Percentiles rank a stretch among this genome's conserved stretches.
phyloP scores from a whole-genome alignment of 495 filamentous ascomycete species.

The Parmelia sp. region DNA sequence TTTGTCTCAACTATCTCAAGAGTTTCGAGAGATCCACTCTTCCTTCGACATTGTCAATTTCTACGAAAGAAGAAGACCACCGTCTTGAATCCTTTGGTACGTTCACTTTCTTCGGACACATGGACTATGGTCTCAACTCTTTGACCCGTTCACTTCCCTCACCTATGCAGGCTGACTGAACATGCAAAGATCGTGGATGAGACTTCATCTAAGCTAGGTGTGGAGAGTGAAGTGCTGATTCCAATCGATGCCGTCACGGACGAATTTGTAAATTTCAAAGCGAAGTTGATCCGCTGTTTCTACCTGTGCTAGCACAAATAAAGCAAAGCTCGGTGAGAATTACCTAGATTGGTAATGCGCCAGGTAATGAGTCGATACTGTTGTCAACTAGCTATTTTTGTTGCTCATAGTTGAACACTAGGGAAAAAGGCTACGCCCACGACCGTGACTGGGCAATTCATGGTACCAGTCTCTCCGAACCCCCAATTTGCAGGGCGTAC shows the following conservation, averaged over 20 bases:
- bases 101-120: too few relatives aligned
- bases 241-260: slow-evolving; percentile 10
- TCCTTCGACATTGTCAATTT: slow-evolving; percentile 9
- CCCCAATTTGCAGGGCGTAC: not conserved
- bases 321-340: not conserved
- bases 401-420: not conserved
- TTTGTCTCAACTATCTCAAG: not conserved
- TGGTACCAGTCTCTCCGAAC: slow-evolving; percentile 5
- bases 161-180: not conserved
- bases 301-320: slow-evolving; percentile 8
- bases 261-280: slow-evolving; percentile 8
- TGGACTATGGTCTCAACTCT: too few relatives aligned
- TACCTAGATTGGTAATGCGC: not conserved
- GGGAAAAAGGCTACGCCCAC: not conserved
- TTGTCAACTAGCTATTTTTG: not conserved
- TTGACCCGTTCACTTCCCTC: not conserved
- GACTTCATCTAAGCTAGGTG: slow-evolving; percentile 1
- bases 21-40: slow-evolving; percentile 4
- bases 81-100: slow-evolving; percentile 5
- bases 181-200: slow-evolving; percentile 6
- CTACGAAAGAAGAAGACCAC: slow-evolving; percentile 14
- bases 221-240: slow-evolving; percentile 1
- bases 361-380: slow-evolving; percentile 1
- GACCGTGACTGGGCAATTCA: not conserved
- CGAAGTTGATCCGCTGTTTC: not conserved